A percentile compares a stretch with the other conserved stretches of the same genome.
These are phyloP conservation scores for Panellus pusillus DNA, from an alignment of 768 basidiomycete genomes.

Conservation along the genomic window DNA sequence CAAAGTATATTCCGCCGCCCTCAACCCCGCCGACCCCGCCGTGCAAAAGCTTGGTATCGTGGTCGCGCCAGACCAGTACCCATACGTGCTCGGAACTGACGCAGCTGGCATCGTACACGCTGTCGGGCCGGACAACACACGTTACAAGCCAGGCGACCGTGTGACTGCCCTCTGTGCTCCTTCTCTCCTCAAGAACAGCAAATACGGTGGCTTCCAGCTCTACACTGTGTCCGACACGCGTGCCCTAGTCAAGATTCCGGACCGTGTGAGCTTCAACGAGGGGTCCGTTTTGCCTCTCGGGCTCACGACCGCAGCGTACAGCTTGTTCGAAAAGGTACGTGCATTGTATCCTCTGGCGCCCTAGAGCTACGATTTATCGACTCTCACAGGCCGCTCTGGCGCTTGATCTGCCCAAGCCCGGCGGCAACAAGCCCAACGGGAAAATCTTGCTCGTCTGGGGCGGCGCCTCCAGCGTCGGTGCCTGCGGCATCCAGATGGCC, in stretches of 20 bases:
- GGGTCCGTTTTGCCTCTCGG: not conserved
- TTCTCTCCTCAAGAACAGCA: not conserved
- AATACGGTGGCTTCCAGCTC: not conserved
- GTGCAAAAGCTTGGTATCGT: not conserved
- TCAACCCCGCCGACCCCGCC: not conserved
- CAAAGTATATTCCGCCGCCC: not conserved
- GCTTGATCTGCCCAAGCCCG: not conserved
- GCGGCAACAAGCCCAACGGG: not conserved
- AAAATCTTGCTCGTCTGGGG: not conserved
- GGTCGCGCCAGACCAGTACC: not conserved
- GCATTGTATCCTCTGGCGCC: no score
- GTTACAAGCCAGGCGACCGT: slow-evolving; percentile 1
- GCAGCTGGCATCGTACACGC: not conserved
- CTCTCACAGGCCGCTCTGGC: not conserved
- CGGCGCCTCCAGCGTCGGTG: not conserved
- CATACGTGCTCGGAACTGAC: slow-evolving; percentile 1
- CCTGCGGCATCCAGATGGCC: not conserved
- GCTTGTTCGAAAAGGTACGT: not conserved
- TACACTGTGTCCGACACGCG: not conserved
- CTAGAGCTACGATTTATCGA: no score
- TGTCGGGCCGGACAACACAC: slow-evolving; percentile 4
- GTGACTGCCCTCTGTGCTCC: slow-evolving; percentile 1
- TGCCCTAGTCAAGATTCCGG: not conserved
- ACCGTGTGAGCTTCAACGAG: not conserved
- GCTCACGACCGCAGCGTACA: not conserved